These are phyloP conservation scores for Aspergillus kassunensis DNA, from an alignment of 495 filamentous ascomycete species.

Conservation along the genomic window DNA sequence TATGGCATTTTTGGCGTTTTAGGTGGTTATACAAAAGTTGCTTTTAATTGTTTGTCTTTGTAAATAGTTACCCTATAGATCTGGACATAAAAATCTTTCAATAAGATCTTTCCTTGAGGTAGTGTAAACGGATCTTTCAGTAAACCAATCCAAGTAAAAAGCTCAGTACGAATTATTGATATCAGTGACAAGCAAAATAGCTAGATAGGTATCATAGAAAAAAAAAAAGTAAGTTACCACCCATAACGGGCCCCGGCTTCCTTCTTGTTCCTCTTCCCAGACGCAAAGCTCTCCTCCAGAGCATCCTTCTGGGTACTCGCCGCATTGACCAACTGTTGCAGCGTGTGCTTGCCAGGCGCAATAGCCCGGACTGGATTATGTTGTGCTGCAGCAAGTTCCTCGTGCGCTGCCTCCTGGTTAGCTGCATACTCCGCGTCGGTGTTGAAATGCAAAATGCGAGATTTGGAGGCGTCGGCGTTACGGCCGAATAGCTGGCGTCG, in stretches of 20 bases:
- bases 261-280: constrained; percentile 65
- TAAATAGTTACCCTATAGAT: constrained; percentile 1
- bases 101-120: neutral
- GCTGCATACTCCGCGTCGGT: constrained; percentile 78
- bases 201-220: no score
- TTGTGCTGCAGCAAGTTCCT: constrained; percentile 58
- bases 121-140: no score
- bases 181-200: neutral
- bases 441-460: constrained; percentile 71
- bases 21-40: constrained; percentile 4
- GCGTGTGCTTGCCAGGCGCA: constrained; percentile 80
- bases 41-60: constrained; percentile 1
- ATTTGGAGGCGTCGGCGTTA: constrained; percentile 29
- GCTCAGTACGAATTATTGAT: no score
- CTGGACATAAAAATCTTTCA: no score
- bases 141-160: no score
- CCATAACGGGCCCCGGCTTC: constrained; percentile 82
- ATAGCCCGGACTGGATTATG: constrained; percentile 82
- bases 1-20: constrained; percentile 7
- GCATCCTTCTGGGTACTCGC: constrained; percentile 75
- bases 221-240: constrained; percentile 51
- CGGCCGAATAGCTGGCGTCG: constrained; percentile 82
- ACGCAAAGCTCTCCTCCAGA: constrained; percentile 83
- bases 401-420: constrained; percentile 56
- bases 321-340: constrained; percentile 81